A percentile compares a stretch with the other conserved stretches of the same genome.
Conservation (phyloP, 73 alveolate genomes). For the Paramecium pentaurelia region DNA sequence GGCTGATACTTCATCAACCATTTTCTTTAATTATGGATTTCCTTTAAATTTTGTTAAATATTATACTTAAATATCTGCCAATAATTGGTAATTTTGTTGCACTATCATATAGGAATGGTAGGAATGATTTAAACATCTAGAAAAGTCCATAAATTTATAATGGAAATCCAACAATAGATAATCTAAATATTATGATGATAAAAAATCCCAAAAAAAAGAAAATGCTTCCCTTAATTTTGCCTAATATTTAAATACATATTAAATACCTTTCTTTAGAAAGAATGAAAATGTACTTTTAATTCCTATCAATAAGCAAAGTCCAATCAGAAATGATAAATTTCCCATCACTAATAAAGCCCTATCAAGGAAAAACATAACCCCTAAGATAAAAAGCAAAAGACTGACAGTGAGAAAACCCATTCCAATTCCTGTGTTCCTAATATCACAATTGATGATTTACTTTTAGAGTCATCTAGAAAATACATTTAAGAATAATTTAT, state of each 20-base stretch:
- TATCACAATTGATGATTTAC: neutral
- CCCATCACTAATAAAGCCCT: constrained; percentile 14
- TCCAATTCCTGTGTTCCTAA: constrained; percentile 18
- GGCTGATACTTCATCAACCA: constrained; percentile 32
- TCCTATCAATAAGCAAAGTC: constrained; percentile 1
- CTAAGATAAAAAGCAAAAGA: neutral
- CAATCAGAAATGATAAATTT: constrained; percentile 11
- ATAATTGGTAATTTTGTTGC: constrained; percentile 43
- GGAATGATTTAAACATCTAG: constrained; percentile 52
- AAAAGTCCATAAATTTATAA: constrained; percentile 48
- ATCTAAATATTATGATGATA: neutral
- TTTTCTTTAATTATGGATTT: neutral
- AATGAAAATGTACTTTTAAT: neutral
- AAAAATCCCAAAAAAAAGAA: neutral
- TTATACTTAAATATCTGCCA: constrained; percentile 55
- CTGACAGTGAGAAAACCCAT: constrained; percentile 40
- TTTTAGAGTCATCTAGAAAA: constrained; percentile 34
- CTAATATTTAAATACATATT: neutral
- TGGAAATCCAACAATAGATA: constrained; percentile 45
- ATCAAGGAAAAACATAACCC: neutral
- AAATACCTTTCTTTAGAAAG: constrained; percentile 4
- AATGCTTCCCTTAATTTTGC: constrained; percentile 20
- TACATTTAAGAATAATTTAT: neutral
- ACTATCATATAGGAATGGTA: constrained; percentile 53
- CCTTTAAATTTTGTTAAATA: neutral